Conservation (phyloP, 352 stramenopile species). For the Globisporangium iwayamae region DNA sequence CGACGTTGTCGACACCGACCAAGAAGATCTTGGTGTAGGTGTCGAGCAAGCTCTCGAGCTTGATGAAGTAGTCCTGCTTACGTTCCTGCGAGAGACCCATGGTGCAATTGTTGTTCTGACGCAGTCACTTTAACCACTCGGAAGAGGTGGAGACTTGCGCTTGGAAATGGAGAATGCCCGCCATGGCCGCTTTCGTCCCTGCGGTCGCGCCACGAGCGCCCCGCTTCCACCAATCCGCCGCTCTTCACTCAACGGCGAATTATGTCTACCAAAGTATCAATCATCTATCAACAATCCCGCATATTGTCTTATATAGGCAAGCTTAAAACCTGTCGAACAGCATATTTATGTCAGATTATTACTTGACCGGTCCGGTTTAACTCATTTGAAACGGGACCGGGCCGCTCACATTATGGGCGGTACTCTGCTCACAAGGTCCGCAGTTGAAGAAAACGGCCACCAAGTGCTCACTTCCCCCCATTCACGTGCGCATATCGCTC, state of each 20-base stretch:
- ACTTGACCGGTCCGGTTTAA: neutral
- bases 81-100: conserved; percentile 96
- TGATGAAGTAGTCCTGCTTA: conserved; percentile 98
- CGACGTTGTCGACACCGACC: conserved; percentile 99
- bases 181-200: no score
- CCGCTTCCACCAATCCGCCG: conserved; percentile 36
- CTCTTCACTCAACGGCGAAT: neutral
- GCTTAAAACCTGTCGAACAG: neutral
- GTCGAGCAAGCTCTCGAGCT: conserved; percentile 94
- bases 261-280: conserved; percentile 1
- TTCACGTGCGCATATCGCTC: neutral
- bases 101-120: conserved; percentile 39
- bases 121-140: conserved; percentile 86
- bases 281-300: conserved; percentile 7
- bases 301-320: conserved; percentile 13
- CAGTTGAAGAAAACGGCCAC: conserved; percentile 8
- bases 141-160: conserved; percentile 73
- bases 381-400: conserved; percentile 2
- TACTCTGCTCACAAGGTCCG: neutral
- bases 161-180: conserved; percentile 51
- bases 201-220: conserved; percentile 2
- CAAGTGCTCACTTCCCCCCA: conserved; percentile 2
- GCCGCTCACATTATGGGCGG: neutral
- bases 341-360: neutral
- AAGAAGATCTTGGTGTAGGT: conserved; percentile 98